Conservation (phyloP, 805 yeast species). For the Kodamaea neixiangensis region DNA sequence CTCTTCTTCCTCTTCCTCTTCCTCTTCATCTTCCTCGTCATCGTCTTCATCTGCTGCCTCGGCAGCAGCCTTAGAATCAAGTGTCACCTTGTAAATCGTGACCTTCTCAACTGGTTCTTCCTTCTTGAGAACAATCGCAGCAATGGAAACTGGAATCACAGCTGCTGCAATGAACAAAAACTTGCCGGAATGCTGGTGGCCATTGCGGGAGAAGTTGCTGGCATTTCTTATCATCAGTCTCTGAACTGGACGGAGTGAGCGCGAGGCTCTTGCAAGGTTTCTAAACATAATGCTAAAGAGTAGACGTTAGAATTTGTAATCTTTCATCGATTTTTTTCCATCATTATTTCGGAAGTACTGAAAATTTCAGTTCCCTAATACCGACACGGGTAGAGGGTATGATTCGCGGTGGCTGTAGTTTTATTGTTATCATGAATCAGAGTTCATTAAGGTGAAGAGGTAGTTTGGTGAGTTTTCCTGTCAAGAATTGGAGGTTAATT, state of each 20-base stretch:
- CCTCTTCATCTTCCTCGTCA: constrained; percentile 14
- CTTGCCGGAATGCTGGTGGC: constrained; percentile 10
- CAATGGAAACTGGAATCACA: constrained; percentile 15
- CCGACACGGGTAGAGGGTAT: neutral
- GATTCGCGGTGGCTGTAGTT: no score
- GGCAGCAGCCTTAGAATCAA: neutral
- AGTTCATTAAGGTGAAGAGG: no score
- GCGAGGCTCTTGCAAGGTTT: constrained; percentile 17
- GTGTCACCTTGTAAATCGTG: constrained; percentile 8
- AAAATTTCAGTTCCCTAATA: neutral
- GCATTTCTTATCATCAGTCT: constrained; percentile 14
- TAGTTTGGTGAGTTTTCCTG: no score
- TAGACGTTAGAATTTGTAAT: constrained; percentile 3
- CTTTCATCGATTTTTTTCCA: constrained; percentile 12
- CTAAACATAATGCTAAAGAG: constrained; percentile 20
- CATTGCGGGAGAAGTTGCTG: constrained; percentile 10
- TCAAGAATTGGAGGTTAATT: no score
- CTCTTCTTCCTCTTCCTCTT: constrained; percentile 11
- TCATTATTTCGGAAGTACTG: neutral
- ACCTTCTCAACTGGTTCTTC: constrained; percentile 6
- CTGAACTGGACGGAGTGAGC: constrained; percentile 14
- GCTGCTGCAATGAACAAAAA: constrained; percentile 16
- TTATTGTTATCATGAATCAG: no score
- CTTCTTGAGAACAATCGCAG: constrained; percentile 12
- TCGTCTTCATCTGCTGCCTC: constrained; percentile 7